Conservation (phyloP, 352 stramenopile genomes). For the Plasmopara muralis region DNA sequence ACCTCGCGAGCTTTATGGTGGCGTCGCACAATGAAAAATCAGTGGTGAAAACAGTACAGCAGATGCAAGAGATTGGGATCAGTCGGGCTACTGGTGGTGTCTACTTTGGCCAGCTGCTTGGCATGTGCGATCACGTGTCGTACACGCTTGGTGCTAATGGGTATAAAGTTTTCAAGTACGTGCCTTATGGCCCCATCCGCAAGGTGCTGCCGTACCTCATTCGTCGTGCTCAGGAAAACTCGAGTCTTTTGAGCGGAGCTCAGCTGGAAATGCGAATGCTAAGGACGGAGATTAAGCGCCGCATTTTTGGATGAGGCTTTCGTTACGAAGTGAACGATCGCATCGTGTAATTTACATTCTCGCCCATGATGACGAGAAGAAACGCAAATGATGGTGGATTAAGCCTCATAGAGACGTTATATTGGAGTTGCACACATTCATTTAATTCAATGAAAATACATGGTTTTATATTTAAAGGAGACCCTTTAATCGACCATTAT, state of each 20-base stretch:
- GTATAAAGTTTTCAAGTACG: slow-evolving; percentile 97
- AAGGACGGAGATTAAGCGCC: slow-evolving; percentile 60
- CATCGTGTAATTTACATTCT: neutral
- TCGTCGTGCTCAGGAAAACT: slow-evolving; percentile 95
- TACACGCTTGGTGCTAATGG: slow-evolving; percentile 90
- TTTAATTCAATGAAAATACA: no score
- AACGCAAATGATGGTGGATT: neutral
- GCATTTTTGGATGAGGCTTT: slow-evolving; percentile 19
- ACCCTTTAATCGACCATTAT: no score
- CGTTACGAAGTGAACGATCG: neutral
- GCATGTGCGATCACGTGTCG: slow-evolving; percentile 97
- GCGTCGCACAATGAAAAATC: slow-evolving; percentile 96
- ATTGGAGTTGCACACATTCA: neutral
- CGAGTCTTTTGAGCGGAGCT: slow-evolving; percentile 80
- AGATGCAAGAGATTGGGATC: slow-evolving; percentile 89
- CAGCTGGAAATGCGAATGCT: slow-evolving; percentile 70
- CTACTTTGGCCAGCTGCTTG: slow-evolving; percentile 96
- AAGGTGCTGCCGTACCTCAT: slow-evolving; percentile 97
- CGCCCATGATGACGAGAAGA: neutral
- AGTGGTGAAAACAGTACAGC: slow-evolving; percentile 88
- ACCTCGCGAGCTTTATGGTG: slow-evolving; percentile 93
- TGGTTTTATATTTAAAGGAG: no score
- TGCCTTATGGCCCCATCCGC: slow-evolving; percentile 95
- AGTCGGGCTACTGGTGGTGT: slow-evolving; percentile 62
- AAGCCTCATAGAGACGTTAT: neutral